These are phyloP conservation scores for Ophiocordyceps robertsii DNA, from an alignment of 2,329 filamentous ascomycete species.

Conservation along the genomic window DNA sequence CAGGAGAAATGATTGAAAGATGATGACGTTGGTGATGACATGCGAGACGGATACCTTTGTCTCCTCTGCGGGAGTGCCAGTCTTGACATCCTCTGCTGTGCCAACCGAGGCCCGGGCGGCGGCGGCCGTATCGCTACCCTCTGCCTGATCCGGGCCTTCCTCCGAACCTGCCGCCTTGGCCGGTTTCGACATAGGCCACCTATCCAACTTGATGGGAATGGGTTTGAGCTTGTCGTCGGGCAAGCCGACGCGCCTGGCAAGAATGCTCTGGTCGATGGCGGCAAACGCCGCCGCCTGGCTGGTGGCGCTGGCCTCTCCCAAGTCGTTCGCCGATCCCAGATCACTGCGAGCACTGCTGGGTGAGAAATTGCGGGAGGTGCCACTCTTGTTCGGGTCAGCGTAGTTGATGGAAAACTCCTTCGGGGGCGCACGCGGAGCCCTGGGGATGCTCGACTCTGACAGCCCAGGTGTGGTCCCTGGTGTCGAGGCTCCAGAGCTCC, in stretches of 20 bases:
- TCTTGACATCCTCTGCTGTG: slow-evolving; percentile 5
- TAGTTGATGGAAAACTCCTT: slow-evolving; percentile 28
- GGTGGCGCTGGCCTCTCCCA: slow-evolving; percentile 20
- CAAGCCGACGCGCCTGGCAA: slow-evolving; percentile 39
- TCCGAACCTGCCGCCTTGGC: slow-evolving; percentile 6
- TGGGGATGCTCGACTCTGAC: slow-evolving; percentile 13
- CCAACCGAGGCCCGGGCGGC: neutral
- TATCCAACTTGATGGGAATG: slow-evolving; percentile 27
- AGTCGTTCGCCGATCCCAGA: slow-evolving; percentile 7
- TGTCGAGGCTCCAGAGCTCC: slow-evolving; percentile 17
- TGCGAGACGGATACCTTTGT: slow-evolving; percentile 57
- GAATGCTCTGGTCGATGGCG: slow-evolving; percentile 49
- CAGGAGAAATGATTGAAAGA: slow-evolving; percentile 68
- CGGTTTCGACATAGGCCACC: slow-evolving; percentile 12
- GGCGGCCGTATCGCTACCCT: neutral
- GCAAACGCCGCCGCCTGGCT: slow-evolving; percentile 47
- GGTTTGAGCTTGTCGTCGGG: slow-evolving; percentile 26
- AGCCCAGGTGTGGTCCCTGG: slow-evolving; percentile 8
- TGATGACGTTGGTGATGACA: slow-evolving; percentile 64
- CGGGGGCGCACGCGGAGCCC: slow-evolving; percentile 21
- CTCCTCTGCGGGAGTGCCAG: slow-evolving; percentile 7
- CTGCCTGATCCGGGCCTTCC: slow-evolving; percentile 6
- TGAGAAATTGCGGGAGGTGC: slow-evolving; percentile 25
- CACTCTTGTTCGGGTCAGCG: slow-evolving; percentile 18
- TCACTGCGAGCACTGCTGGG: slow-evolving; percentile 19